Evolutionary conservation across 495 filamentous ascomycete genomes (phyloP), one percentile per base, ranked within the genome.

Genomic region (Trichoderma reesei): DNA sequence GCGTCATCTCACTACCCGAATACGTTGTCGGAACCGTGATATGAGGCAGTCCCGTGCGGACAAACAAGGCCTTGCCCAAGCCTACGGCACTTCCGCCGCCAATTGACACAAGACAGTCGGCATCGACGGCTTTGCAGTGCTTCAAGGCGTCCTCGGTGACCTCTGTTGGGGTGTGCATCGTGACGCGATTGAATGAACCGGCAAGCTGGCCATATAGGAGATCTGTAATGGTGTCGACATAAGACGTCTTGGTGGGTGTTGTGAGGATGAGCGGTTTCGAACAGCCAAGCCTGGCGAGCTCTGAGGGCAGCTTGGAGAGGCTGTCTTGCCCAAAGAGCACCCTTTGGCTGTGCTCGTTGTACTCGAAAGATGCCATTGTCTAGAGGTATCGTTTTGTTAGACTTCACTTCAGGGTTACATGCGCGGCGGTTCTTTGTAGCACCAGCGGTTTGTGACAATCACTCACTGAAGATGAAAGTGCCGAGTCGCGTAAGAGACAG

Each of bases 1-100:
- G 61, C 16, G 61, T 34, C 61, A 63, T 63, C 20, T 63, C 61
- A n/a, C 38, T 42, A 9, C 41, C 61, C 13, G 38, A 26, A 34
- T 63, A 63, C 6, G 61, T 44, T 7, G 61, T 63, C 18, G 61
- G 61, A 11, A 63, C 34, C 20, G 41, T 46, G 41, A 63, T 63
- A 31, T 63, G 41, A 10, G 61, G 61, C 38, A 63, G 5, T n/a
- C 41, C 41, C 5, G 39, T 63, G 4, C 31, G 38, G 8, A 44
- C 39, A 18, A n/a, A 34, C 14, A 63, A 42, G 8, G 61, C 37
- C 11, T 63, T 63, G 20, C 38, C 61, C 2, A 63, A 18, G 13
- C 41, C 41, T 0, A 63, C 61, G 61, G 39, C 41, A 10, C 38
- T 42, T 7, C 39, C 41, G 18, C 61, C 61, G 14, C 61, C 61